A percentile compares a stretch with the other conserved stretches of the same genome.
Conservation (phyloP, 2,329 filamentous ascomycete genomes). For the Moelleriella libera region DNA sequence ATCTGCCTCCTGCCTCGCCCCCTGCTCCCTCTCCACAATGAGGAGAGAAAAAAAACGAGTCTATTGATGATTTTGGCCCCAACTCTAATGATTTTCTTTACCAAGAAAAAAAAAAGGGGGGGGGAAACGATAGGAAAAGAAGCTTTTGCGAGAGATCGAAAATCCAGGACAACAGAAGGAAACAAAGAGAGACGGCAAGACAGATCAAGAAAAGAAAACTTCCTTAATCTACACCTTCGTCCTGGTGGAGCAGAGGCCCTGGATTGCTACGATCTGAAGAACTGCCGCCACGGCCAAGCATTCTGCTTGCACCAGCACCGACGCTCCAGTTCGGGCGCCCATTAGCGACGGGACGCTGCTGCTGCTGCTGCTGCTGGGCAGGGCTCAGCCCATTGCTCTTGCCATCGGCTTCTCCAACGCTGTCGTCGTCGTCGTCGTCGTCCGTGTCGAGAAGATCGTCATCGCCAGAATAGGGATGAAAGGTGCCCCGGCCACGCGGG, state of each 20-base stretch:
- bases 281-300: not conserved
- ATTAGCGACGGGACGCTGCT: no score
- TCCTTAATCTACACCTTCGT: constrained; percentile 20
- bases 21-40: no score
- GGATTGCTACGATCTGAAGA: constrained; percentile 3
- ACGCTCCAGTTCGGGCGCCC: no score
- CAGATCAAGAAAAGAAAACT: no score
- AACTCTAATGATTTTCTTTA: no score
- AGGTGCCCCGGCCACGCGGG: constrained; percentile 23
- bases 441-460: constrained; percentile 27
- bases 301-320: no score
- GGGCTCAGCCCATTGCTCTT: not conserved
- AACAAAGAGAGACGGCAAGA: not conserved
- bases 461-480: constrained; percentile 13
- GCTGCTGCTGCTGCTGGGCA: constrained; percentile 2
- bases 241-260: constrained; percentile 6
- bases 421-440: constrained; percentile 16
- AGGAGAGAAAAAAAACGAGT: no score
- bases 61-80: no score
- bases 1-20: no score
- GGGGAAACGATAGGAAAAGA: no score
- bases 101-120: no score
- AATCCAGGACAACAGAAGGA: not conserved
- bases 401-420: not conserved
- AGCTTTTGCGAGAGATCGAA: not conserved